phyloP scores from a whole-genome alignment of 768 basidiomycete species.

The Exidia glandulosa region DNA sequence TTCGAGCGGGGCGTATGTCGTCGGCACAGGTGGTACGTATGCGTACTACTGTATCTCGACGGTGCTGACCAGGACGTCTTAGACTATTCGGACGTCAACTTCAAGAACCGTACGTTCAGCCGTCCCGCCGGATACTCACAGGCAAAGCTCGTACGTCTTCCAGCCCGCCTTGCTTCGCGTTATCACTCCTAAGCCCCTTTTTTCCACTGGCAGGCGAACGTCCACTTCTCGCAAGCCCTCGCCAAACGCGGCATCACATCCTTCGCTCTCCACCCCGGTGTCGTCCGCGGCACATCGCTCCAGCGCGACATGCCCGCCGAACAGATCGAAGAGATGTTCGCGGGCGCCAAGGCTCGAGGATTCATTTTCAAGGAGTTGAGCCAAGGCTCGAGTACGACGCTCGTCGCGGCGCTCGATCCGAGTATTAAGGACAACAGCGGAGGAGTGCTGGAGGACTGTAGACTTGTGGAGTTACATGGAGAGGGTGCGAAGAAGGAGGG shows the following conservation, averaged over 20 bases:
- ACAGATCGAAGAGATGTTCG: not conserved
- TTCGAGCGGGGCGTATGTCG: not conserved
- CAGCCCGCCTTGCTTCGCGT: no score
- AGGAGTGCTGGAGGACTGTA: no score
- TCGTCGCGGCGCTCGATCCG: not conserved
- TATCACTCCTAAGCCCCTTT: not conserved
- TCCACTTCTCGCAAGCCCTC: no score
- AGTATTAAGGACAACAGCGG: no score
- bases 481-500: no score
- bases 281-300: not conserved
- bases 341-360: not conserved
- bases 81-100: not conserved
- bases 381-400: not conserved
- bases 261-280: not conserved
- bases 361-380: not conserved
- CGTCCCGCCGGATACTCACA: not conserved
- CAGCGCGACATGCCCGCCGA: not conserved
- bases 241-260: not conserved
- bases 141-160: not conserved
- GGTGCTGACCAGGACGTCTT: not conserved
- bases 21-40: not conserved
- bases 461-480: no score
- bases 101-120: not conserved
- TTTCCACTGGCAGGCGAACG: not conserved
- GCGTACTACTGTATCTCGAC: not conserved